Evolutionary conservation across 192 early-diverging fungal genomes (phyloP).

Genomic region (Funneliformis geosporum): DNA sequence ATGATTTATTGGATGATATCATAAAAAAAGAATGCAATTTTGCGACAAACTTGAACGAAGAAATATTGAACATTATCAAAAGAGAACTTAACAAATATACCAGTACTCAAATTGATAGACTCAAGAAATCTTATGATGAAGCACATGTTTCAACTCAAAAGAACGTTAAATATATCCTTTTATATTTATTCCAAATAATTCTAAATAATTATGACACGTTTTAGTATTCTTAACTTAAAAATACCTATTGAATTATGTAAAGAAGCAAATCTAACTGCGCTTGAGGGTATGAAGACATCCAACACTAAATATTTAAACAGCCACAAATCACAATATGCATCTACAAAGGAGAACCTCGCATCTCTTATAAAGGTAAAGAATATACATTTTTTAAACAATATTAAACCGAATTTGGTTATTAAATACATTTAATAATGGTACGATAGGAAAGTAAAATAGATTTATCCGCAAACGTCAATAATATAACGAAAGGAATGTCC

Average conservation of each 20-base stretch:
- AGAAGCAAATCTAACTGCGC: background rate
- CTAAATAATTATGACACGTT: background rate
- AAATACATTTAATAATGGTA: background rate
- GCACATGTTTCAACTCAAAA: background rate
- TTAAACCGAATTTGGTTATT: background rate
- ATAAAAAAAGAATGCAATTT: background rate
- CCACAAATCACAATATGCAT: background rate
- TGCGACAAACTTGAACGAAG: background rate
- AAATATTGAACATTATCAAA: background rate
- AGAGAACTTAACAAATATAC: background rate
- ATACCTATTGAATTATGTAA: conserved; percentile 2
- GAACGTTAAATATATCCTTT: conserved; percentile 5
- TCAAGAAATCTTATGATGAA: background rate
- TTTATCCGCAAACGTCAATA: background rate
- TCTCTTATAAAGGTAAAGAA: background rate
- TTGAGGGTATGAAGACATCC: conserved; percentile 1
- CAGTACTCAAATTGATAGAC: background rate
- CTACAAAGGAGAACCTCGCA: background rate
- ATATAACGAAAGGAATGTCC: background rate
- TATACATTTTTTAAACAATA: background rate
- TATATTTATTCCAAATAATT: background rate
- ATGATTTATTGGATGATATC: background rate
- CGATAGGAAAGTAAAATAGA: background rate
- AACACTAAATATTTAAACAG: background rate
- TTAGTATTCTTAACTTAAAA: background rate